Evolutionary conservation across 179 eudicot species (phyloP).

Genomic region (Heliamphora pulchella): DNA sequence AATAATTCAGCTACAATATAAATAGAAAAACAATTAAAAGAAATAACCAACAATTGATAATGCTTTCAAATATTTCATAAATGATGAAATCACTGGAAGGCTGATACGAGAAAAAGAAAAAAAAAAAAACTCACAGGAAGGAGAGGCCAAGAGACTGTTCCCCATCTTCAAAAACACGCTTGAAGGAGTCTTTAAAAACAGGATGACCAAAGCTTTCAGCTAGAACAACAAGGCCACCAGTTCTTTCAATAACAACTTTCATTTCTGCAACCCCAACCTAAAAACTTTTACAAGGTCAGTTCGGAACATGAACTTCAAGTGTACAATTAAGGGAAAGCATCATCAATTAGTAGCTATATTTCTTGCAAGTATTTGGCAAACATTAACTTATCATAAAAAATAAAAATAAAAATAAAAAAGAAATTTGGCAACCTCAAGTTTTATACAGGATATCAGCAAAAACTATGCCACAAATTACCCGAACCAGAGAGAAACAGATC

Average conservation of each 20-base stretch:
- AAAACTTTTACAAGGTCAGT: slow-evolving; percentile 11
- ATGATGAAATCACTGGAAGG: slow-evolving; percentile 64
- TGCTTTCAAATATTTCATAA: slow-evolving; percentile 9
- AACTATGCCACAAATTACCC: background rate
- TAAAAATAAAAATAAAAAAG: too few relatives aligned
- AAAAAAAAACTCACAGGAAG: slow-evolving; percentile 16
- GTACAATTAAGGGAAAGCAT: background rate
- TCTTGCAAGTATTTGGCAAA: background rate
- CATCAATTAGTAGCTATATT: background rate
- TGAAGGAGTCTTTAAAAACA: slow-evolving; percentile 92
- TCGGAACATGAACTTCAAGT: background rate
- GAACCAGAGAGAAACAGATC: background rate
- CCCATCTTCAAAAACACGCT: slow-evolving; percentile 70
- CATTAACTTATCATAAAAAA: background rate
- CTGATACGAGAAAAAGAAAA: too few relatives aligned
- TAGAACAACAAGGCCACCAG: slow-evolving; percentile 92
- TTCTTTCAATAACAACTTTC: slow-evolving; percentile 91
- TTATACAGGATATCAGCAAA: background rate
- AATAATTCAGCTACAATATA: too few relatives aligned
- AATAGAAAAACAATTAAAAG: too few relatives aligned
- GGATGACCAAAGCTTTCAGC: slow-evolving; percentile 98
- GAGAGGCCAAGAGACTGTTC: slow-evolving; percentile 89
- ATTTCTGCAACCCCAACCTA: slow-evolving; percentile 99
- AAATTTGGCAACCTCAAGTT: background rate
- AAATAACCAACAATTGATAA: too few relatives aligned